Base-by-base conservation (phyloP, 148 eudicot genomes). In the Polygonum aviculare region DNA sequence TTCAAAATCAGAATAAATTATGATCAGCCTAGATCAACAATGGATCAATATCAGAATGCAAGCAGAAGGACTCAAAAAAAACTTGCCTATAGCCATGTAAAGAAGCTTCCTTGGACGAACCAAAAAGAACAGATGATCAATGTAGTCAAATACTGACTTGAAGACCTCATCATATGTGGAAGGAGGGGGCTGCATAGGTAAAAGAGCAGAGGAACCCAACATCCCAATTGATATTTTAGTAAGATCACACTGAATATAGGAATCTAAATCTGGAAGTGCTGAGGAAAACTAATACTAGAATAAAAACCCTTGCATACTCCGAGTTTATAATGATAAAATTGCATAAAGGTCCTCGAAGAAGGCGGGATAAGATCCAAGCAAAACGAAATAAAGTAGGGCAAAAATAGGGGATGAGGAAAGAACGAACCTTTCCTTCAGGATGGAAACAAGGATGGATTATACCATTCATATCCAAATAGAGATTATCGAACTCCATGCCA, bases 61-160 rank as follows among this genome's bases (percentile, higher is more conserved):
- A 52, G 40, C 38, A 6, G 38, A 44, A 78, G 22, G 48, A 38
- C 49, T 67, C 0, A 26, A 26, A 26, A 26, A 14, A 55, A 40
- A 79, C 72, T 67, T 86, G 91, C 99, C 99, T 78, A 93, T 91
- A 44, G 99, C 99, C 99, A 95, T 82, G 81, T 90, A 95, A 76
- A 95, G 94, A 75, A 95, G 83, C 90, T 89, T 89, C 84, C 99
- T 87, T 55, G 99, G 99, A 38, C 99, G 97, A 72, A 95, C 93
- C 87, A 95, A 79, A 74, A 88, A 72, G 76, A 95, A 82, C 39
- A 95, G 75, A 81, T 95, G 98, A 82, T 95, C 99, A 84, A 95
- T 95, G 83, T 95, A 95, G 39, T 89, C 94, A 84, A 95, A 95
- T 50, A 95, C 90, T 54, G 94, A 77, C 77, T 83, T 91, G 85